Evolutionary conservation across 495 filamentous ascomycete genomes (phyloP).

Genomic region (Tuber microsphaerosporum): DNA sequence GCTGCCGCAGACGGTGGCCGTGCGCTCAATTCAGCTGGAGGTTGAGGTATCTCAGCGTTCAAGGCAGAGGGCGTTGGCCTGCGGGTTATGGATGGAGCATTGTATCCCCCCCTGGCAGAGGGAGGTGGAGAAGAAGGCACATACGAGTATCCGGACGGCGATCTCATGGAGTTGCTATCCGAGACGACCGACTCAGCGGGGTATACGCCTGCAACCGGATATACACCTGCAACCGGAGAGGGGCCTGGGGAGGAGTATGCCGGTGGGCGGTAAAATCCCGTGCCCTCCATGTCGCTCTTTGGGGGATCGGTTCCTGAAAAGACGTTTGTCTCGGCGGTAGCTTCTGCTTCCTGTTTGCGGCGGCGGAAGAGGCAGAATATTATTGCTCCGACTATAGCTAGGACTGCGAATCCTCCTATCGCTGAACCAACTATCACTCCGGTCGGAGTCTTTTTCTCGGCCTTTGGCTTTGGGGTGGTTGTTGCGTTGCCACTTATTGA

Average conservation of each 20-base stretch:
- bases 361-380: conserved; percentile 29
- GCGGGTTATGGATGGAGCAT: background rate
- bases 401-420: conserved; percentile 23
- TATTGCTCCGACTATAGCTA: conserved; percentile 9
- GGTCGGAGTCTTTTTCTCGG: conserved; percentile 7
- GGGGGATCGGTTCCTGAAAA: background rate
- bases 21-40: background rate
- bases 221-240: background rate
- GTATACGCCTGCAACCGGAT: background rate
- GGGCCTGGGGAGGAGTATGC: background rate
- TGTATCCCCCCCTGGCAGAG: background rate
- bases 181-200: background rate
- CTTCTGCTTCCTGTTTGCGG: background rate
- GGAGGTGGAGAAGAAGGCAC: background rate
- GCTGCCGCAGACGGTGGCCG: background rate
- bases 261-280: background rate
- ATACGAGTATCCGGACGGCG: background rate
- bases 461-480: background rate
- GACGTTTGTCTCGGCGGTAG: background rate
- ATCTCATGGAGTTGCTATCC: conserved; percentile 3
- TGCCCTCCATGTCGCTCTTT: background rate
- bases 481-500: background rate
- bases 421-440: conserved; percentile 29
- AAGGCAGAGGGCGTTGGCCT: background rate
- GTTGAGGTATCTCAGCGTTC: background rate